Percentiles rank a stretch among this genome's conserved stretches.
These are phyloP conservation scores for Thielaviopsis ethacetica DNA, from an alignment of 2,329 filamentous ascomycete genomes.

Conservation along the genomic window DNA sequence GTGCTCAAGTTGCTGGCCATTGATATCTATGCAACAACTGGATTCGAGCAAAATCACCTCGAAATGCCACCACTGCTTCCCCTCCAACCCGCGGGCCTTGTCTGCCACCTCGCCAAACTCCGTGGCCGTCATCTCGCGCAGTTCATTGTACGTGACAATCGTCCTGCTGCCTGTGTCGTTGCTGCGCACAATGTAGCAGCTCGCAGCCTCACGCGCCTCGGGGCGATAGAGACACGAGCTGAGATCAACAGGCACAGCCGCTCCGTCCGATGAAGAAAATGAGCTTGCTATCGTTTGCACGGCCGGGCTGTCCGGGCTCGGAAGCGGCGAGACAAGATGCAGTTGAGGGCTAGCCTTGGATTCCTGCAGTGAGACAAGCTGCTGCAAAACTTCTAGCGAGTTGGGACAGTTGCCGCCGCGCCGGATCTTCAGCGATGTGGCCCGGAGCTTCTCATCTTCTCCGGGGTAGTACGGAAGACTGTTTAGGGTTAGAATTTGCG, in stretches of 20 bases:
- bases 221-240: slow-evolving; percentile 43
- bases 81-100: slow-evolving; percentile 21
- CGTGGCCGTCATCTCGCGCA: slow-evolving; percentile 47
- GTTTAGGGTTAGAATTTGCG: slow-evolving; percentile 6
- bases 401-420: slow-evolving; percentile 62
- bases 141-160: slow-evolving; percentile 51
- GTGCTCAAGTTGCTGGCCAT: no score
- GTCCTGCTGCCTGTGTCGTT: slow-evolving; percentile 43
- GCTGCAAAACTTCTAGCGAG: slow-evolving; percentile 51
- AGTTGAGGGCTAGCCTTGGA: slow-evolving; percentile 13
- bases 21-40: neutral
- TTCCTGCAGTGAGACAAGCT: slow-evolving; percentile 28
- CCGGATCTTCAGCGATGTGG: slow-evolving; percentile 38
- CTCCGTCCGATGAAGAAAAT: neutral
- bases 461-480: slow-evolving; percentile 50
- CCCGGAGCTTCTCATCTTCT: slow-evolving; percentile 59
- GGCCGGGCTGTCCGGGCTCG: slow-evolving; percentile 35
- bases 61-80: slow-evolving; percentile 50
- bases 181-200: slow-evolving; percentile 54
- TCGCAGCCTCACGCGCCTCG: slow-evolving; percentile 38
- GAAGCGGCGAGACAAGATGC: slow-evolving; percentile 37
- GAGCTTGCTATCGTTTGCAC: slow-evolving; percentile 10
- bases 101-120: slow-evolving; percentile 35
- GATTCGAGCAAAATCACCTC: slow-evolving; percentile 31
- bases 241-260: slow-evolving; percentile 27